These are phyloP conservation scores for Aphanoascus verrucosus DNA, from an alignment of 2,329 filamentous ascomycete genomes.

Conservation along the genomic window DNA sequence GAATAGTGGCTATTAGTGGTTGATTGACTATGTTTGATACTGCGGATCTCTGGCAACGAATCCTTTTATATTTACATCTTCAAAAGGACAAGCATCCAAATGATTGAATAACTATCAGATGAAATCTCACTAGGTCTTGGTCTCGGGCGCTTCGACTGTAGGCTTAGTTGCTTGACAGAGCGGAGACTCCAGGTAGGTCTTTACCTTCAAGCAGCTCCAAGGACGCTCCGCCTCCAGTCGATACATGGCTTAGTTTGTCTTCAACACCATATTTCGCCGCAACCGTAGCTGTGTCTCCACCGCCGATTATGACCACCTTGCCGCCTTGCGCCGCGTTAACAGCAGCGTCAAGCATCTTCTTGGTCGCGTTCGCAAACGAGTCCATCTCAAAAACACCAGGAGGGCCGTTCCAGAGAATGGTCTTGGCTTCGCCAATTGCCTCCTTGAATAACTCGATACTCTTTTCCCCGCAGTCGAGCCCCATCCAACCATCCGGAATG, in stretches of 20 bases:
- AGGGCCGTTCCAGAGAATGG: conserved; percentile 98
- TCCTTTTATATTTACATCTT: too few relatives aligned
- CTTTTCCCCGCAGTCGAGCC: conserved; percentile 86
- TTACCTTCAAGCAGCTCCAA: conserved; percentile 97
- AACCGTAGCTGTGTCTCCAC: conserved; percentile 94
- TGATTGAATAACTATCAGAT: too few relatives aligned
- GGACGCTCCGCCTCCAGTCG: conserved; percentile 88
- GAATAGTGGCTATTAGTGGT: too few relatives aligned
- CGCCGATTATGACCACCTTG: conserved; percentile 96
- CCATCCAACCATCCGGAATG: conserved; percentile 96
- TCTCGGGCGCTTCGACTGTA: too few relatives aligned
- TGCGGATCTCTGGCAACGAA: too few relatives aligned
- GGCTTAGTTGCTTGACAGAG: conserved; percentile 62
- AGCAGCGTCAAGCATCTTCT: conserved; percentile 79
- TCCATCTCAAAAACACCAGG: conserved; percentile 97
- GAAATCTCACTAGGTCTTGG: too few relatives aligned
- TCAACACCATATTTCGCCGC: conserved; percentile 95
- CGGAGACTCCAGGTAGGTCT: conserved; percentile 84
- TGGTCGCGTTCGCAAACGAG: conserved; percentile 83
- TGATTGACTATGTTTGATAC: too few relatives aligned
- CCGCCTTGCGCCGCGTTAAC: conserved; percentile 69
- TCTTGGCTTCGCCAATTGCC: conserved; percentile 79
- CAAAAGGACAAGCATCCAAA: too few relatives aligned
- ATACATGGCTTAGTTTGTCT: conserved; percentile 96
- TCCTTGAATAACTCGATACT: conserved; percentile 78